phyloP scores from a whole-genome alignment of 2,329 filamentous ascomycete species.

The Ceratocystis variospora region DNA sequence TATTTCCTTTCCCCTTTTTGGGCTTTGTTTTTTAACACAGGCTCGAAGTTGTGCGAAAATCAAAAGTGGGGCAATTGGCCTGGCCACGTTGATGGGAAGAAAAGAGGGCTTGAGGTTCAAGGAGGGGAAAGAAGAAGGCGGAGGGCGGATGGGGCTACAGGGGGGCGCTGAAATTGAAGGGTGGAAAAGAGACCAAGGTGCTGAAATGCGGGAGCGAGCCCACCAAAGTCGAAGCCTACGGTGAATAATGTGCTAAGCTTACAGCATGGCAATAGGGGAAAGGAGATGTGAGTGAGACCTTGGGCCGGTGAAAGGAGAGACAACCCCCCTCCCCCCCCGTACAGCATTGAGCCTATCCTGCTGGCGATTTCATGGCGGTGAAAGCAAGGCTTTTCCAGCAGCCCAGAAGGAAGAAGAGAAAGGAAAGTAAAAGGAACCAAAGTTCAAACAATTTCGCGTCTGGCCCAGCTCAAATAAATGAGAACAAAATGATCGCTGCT shows the following conservation, averaged over 20 bases:
- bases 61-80: conserved; percentile 1
- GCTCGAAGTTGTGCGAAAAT: neutral
- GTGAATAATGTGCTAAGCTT: neutral
- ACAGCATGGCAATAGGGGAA: neutral
- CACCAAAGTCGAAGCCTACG: neutral
- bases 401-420: neutral
- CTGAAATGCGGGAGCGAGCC: neutral
- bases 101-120: neutral
- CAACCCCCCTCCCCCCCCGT: neutral
- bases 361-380: neutral
- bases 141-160: neutral
- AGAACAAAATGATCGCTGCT: neutral
- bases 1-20: neutral
- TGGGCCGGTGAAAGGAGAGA: neutral
- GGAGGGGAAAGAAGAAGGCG: neutral
- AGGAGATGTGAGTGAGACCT: neutral
- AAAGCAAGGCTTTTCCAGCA: neutral
- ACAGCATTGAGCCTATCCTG: neutral
- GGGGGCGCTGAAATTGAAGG: conserved; percentile 1
- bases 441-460: neutral
- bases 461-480: neutral
- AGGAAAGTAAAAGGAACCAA: conserved; percentile 2
- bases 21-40: neutral
- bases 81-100: neutral
- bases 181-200: neutral